Evolutionary conservation across 1,139 yeast species (phyloP).

Genomic region (Komagataea norvegica): DNA sequence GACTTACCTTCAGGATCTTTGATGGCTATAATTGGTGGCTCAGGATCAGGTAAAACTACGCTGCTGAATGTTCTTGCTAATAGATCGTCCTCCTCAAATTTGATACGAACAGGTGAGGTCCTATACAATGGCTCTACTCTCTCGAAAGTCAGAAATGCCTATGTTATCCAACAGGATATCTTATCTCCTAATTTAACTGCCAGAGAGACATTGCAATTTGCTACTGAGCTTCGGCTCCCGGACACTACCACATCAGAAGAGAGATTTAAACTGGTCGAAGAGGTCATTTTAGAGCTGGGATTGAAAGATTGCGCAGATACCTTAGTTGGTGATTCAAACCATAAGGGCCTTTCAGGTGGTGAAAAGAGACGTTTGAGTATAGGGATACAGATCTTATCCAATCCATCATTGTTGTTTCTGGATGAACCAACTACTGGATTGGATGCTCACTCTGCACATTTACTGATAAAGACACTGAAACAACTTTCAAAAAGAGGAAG

Average conservation of each 20-base stretch:
- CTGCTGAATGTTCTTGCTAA: slow-evolving; percentile 67
- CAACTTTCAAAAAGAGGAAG: slow-evolving; percentile 58
- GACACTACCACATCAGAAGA: slow-evolving; percentile 36
- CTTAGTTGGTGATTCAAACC: slow-evolving; percentile 63
- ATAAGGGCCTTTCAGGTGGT: slow-evolving; percentile 83
- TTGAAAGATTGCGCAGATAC: slow-evolving; percentile 75
- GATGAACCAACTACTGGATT: slow-evolving; percentile 92
- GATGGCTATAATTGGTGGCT: slow-evolving; percentile 78
- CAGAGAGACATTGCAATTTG: slow-evolving; percentile 60
- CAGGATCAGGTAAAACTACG: slow-evolving; percentile 87
- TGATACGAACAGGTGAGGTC: slow-evolving; percentile 38
- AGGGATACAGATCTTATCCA: slow-evolving; percentile 71
- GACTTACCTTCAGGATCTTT: slow-evolving; percentile 46
- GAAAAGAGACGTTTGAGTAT: slow-evolving; percentile 75
- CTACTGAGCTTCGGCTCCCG: slow-evolving; percentile 63
- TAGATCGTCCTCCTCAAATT: slow-evolving; percentile 34
- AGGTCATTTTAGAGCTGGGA: slow-evolving; percentile 59
- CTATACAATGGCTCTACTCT: slow-evolving; percentile 22
- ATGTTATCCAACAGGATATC: slow-evolving; percentile 74
- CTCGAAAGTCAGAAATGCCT: slow-evolving; percentile 38
- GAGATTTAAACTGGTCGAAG: slow-evolving; percentile 48
- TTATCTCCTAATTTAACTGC: slow-evolving; percentile 68
- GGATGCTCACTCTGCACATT: slow-evolving; percentile 72
- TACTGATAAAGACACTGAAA: slow-evolving; percentile 58
- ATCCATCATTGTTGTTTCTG: slow-evolving; percentile 70